A percentile compares a stretch with the other conserved stretches of the same genome.
Conservation (phyloP, 1,284 basidiomycete species). For the Coniophora puteana region DNA sequence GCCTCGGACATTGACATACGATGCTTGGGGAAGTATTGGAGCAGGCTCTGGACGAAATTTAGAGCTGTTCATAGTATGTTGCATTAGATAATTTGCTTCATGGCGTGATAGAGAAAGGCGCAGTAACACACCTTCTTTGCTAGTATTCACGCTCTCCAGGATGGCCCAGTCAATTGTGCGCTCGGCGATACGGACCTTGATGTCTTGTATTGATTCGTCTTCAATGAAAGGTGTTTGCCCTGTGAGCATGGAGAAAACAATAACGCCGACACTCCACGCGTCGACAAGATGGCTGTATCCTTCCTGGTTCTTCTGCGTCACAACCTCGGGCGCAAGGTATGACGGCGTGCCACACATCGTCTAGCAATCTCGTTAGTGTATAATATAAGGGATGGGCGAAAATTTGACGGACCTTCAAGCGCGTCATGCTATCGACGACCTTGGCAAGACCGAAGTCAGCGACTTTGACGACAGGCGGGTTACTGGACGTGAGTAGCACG, state of each 20-base stretch:
- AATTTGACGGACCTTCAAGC: conserved; percentile 57
- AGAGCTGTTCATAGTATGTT: conserved; percentile 17
- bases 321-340: conserved; percentile 86
- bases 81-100: not conserved
- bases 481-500: conserved; percentile 64
- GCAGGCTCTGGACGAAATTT: conserved; percentile 34
- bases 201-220: conserved; percentile 50
- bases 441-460: conserved; percentile 95
- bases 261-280: conserved; percentile 92
- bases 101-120: no score
- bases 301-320: conserved; percentile 60
- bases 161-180: conserved; percentile 62
- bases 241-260: conserved; percentile 83
- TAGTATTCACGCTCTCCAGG: conserved; percentile 38
- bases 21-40: conserved; percentile 43
- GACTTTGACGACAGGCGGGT: conserved; percentile 71
- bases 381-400: not conserved
- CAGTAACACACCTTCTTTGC: conserved; percentile 33
- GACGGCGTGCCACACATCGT: conserved; percentile 86
- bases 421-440: conserved; percentile 71
- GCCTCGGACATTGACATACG: conserved; percentile 61
- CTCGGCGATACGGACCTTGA: conserved; percentile 48
- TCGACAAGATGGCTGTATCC: conserved; percentile 87
- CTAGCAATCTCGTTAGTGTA: conserved; percentile 32
- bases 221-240: conserved; percentile 71